Evolutionary conservation across 345 rosid genomes (phyloP).

Genomic region (Raphanus sativus): DNA sequence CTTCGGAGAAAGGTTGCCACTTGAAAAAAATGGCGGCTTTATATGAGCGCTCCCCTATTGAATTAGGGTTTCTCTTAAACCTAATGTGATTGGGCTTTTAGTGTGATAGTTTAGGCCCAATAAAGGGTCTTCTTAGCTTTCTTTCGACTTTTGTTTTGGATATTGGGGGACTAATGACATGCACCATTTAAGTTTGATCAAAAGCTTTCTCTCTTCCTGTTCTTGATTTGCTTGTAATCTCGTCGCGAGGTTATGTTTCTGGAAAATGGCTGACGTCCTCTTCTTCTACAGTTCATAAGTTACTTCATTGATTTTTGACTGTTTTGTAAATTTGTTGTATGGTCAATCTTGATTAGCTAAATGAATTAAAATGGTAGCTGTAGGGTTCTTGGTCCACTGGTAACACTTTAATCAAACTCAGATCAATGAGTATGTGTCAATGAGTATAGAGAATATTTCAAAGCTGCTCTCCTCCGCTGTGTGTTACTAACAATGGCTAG

Average conservation of each 20-base stretch:
- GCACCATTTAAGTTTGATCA: too few relatives aligned
- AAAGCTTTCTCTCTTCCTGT: too few relatives aligned
- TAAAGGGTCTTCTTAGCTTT: neutral
- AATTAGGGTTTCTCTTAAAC: slow-evolving; percentile 12
- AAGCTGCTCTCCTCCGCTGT: too few relatives aligned
- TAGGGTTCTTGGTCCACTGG: neutral
- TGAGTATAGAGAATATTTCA: too few relatives aligned
- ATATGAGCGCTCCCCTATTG: neutral
- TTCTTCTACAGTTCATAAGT: neutral
- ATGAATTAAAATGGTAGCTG: too few relatives aligned
- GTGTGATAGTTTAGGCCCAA: neutral
- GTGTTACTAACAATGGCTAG: too few relatives aligned
- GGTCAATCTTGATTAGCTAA: neutral
- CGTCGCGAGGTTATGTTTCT: too few relatives aligned
- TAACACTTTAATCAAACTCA: neutral
- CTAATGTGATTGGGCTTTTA: slow-evolving; percentile 9
- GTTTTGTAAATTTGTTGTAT: neutral
- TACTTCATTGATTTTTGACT: neutral
- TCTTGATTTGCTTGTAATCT: too few relatives aligned
- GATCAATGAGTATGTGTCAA: too few relatives aligned
- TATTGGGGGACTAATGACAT: too few relatives aligned
- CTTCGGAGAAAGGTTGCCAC: neutral
- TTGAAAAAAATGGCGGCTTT: slow-evolving; percentile 11
- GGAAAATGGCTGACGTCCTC: neutral
- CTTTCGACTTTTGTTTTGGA: neutral